phyloP scores from a whole-genome alignment of 768 basidiomycete genomes.

The Auriscalpium orientale region DNA sequence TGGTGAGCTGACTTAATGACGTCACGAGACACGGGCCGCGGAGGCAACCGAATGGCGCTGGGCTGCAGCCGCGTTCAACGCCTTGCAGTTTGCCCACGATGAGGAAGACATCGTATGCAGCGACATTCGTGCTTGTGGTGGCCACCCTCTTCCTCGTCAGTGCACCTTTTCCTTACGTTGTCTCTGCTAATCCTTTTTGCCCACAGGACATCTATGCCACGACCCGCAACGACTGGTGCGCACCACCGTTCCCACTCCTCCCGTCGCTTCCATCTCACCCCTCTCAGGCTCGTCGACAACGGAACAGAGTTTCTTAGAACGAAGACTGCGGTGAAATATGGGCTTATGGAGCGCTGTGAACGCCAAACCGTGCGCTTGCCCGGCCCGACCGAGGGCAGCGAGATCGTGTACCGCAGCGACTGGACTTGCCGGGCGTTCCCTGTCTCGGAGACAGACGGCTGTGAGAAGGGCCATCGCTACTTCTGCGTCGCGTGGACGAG shows the following conservation, averaged over 20 bases:
- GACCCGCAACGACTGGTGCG: conserved; percentile 57
- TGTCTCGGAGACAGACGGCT: conserved; percentile 36
- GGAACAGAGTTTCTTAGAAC: conserved; percentile 38
- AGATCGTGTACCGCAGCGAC: conserved; percentile 39
- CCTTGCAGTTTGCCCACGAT: conserved; percentile 25
- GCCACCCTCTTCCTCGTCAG: conserved; percentile 39
- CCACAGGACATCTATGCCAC: conserved; percentile 51
- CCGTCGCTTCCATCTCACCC: not conserved
- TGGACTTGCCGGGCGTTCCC: conserved; percentile 66
- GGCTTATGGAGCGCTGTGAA: conserved; percentile 52
- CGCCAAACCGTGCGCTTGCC: conserved; percentile 42
- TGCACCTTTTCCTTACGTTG: not conserved
- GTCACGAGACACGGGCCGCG: too few species aligned
- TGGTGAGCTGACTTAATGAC: too few species aligned
- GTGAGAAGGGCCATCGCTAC: conserved; percentile 43
- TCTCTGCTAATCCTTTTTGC: not conserved
- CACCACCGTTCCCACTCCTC: conserved; percentile 10
- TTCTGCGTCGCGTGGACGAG: conserved; percentile 69
- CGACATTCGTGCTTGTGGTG: conserved; percentile 52
- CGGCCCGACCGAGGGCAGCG: conserved; percentile 32
- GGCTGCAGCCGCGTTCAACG: not conserved
- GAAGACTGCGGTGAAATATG: conserved; percentile 46
- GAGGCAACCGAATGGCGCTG: not conserved
- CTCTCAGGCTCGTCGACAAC: conserved; percentile 30
- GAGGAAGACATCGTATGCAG: conserved; percentile 63